Percentiles rank a stretch among this genome's conserved stretches.
Conservation (phyloP, 2,329 filamentous ascomycete genomes). For the Dactylella cylindrospora region DNA sequence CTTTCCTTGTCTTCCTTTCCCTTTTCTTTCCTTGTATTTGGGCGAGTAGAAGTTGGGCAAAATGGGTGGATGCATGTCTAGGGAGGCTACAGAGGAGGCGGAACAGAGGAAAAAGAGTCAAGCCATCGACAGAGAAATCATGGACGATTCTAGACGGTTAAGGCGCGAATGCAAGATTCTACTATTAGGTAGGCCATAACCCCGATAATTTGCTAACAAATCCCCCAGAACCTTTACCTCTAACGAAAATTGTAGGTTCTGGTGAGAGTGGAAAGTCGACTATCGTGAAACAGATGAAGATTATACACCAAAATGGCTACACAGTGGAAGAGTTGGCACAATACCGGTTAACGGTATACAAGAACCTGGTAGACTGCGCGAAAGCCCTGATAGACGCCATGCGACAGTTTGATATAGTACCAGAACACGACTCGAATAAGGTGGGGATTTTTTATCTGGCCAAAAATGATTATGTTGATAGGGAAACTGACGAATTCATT, state of each 20-base stretch:
- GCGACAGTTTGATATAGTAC: constrained; percentile 84
- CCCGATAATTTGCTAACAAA: background rate
- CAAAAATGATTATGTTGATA: background rate
- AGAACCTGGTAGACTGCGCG: constrained; percentile 95
- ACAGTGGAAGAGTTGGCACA: constrained; percentile 88
- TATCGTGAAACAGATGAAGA: constrained; percentile 99
- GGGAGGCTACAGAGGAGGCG: constrained; percentile 73
- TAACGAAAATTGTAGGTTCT: constrained; percentile 65
- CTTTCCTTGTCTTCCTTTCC: constrained; percentile 1
- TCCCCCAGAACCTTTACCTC: constrained; percentile 5
- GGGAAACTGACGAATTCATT: constrained; percentile 54
- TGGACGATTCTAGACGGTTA: constrained; percentile 90
- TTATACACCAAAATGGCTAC: constrained; percentile 98
- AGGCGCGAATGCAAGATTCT: constrained; percentile 98
- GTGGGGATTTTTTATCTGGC: constrained; percentile 31
- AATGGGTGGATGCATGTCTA: constrained; percentile 95
- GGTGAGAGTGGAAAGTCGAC: constrained; percentile 99
- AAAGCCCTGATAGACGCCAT: constrained; percentile 90
- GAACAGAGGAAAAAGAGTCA: constrained; percentile 96
- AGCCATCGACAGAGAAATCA: constrained; percentile 87
- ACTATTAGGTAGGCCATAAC: constrained; percentile 70
- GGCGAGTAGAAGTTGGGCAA: constrained; percentile 50
- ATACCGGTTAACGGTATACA: constrained; percentile 95
- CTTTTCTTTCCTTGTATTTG: constrained; percentile 17
- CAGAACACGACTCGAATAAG: constrained; percentile 52